Base-by-base conservation (phyloP, 1,139 yeast genomes). In the Geotrichum histeridarum region DNA sequence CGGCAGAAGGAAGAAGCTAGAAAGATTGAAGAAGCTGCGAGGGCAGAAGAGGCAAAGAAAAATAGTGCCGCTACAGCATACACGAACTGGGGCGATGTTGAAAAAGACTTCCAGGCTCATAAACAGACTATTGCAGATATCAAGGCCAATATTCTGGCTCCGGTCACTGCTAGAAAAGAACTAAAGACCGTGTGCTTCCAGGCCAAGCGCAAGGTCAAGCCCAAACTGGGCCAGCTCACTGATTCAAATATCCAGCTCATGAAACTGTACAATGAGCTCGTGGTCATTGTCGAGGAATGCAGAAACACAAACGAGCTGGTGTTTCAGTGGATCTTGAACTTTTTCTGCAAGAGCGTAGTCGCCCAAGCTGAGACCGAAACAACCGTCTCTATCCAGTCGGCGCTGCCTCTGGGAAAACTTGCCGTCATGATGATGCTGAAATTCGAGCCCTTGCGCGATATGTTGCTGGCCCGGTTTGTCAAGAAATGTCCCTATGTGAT, bases 321-420 rank as follows among this genome's bases (percentile, higher is more conserved):
- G 0, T 84, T 74, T 64, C 70, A 77, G 42, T 91, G 95, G 90
- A 77, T 85, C 12, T 71, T 90, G 38, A 93, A 93, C 65, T 86
- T 84, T 64, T 78, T 86, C 38, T 86, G 96, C 8, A 93, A 93
- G 66, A 86, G 94, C 1, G 72, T 90, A 1, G 87, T 93, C 1
- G 82, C 86, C 42, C 99, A 94, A 70, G 95, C 97, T 1, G 98
- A 90, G 69, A 81, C 95, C 0, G 99, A 93, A 69, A 91, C 89
- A 11, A 78, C 86, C 5, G 95, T 87, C 0, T 81, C 85, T 58
- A 83, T 95, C 1, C 79, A 82, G 48, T 82, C 93, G 0, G 89
- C 97, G 0, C 66, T 85, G 14, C 95, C 99, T 0, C 72, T 94
- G 49, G 96, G 90, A 0, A 78, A 77, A 61, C 70, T 93, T 44